Conservation (phyloP, 1,139 yeast genomes). For the Taiozyma sp. region DNA sequence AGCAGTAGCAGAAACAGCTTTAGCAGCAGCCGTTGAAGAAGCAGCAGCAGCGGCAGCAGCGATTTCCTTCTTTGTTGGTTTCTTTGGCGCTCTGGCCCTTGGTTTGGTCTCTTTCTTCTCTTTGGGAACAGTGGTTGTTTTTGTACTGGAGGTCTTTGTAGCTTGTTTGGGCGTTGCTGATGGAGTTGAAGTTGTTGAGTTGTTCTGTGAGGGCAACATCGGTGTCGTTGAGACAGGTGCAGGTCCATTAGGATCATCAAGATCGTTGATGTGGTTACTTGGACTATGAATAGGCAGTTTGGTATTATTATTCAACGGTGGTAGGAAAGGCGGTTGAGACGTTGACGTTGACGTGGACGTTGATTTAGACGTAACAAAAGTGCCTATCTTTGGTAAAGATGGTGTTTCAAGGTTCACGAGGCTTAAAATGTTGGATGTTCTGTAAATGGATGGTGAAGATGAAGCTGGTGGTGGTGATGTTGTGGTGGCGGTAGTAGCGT, state of each 20-base stretch:
- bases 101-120: not conserved
- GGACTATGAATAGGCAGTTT: not conserved
- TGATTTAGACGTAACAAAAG: not conserved
- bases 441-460: not conserved
- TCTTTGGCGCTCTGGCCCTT: not conserved
- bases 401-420: constrained; percentile 7
- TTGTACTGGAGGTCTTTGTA: not conserved
- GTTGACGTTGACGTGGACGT: not conserved
- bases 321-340: not conserved
- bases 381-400: not conserved
- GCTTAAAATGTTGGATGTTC: constrained; percentile 7
- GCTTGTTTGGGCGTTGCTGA: constrained; percentile 2
- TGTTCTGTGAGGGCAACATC: not conserved
- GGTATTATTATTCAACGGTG: not conserved
- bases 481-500: not conserved
- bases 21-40: too few relatives aligned
- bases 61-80: not conserved
- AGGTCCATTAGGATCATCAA: too few relatives aligned
- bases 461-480: not conserved
- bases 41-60: not conserved
- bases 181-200: not conserved
- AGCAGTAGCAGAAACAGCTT: not conserved
- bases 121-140: not conserved
- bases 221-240: not conserved
- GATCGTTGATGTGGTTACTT: not conserved